Conservation (phyloP, 768 basidiomycete genomes). For the Xanthoconium purpureum region DNA sequence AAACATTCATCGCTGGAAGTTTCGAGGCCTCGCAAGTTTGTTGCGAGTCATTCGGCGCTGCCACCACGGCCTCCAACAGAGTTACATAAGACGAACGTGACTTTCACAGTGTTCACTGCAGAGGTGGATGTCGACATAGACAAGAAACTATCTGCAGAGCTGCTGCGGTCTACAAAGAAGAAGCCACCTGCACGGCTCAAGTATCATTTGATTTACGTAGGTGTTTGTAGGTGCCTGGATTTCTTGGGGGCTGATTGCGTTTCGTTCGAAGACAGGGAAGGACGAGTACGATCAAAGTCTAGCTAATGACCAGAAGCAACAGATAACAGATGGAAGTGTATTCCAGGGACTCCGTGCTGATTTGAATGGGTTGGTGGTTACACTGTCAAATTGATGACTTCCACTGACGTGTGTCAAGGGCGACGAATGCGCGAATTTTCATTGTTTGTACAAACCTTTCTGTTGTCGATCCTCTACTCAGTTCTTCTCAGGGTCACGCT, state of each 20-base stretch:
- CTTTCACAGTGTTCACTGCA: not conserved
- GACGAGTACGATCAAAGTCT: not conserved
- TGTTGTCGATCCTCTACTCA: not conserved
- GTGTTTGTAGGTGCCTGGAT: not conserved
- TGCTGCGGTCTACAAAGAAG: constrained; percentile 83
- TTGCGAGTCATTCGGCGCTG: no score
- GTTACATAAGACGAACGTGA: constrained; percentile 23
- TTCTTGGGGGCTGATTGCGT: not conserved
- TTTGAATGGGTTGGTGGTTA: not conserved
- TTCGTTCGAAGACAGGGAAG: constrained; percentile 42
- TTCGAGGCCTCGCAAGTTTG: constrained; percentile 39
- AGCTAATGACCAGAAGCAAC: constrained; percentile 56
- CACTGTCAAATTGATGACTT: no score
- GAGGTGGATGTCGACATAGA: not conserved
- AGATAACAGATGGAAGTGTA: not conserved
- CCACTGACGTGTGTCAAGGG: not conserved
- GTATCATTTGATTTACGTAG: constrained; percentile 76
- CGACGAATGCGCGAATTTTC: not conserved
- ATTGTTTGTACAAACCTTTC: not conserved
- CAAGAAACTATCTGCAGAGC: constrained; percentile 9
- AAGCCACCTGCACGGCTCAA: constrained; percentile 43
- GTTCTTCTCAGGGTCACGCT: constrained; percentile 21
- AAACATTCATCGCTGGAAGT: constrained; percentile 43
- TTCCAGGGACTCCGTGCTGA: not conserved
- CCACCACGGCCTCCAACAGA: constrained; percentile 17